These are phyloP conservation scores for Capronia coronata DNA, from an alignment of 2,329 filamentous ascomycete species.

Conservation along the genomic window DNA sequence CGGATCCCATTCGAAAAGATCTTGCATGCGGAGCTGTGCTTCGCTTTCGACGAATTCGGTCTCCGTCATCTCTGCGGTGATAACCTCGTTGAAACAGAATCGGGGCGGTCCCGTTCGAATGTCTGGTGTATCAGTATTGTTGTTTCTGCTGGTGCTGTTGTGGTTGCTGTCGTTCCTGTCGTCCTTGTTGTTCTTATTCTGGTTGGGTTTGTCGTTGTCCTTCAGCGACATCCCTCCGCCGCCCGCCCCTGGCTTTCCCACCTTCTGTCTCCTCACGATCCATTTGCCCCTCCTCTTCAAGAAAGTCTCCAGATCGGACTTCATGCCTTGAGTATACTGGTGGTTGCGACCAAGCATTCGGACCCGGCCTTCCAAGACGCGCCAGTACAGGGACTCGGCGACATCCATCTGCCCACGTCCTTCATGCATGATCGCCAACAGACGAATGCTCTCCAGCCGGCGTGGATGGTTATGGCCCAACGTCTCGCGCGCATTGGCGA, in stretches of 20 bases:
- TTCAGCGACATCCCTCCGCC: too few relatives aligned
- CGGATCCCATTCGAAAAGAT: constrained; percentile 22
- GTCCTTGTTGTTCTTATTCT: too few relatives aligned
- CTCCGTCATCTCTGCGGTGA: neutral
- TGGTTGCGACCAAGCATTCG: constrained; percentile 25
- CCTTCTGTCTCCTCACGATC: constrained; percentile 4
- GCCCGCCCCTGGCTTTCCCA: too few relatives aligned
- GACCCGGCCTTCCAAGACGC: constrained; percentile 22
- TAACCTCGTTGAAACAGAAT: neutral
- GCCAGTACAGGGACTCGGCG: constrained; percentile 21
- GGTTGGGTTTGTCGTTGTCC: too few relatives aligned
- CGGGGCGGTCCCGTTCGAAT: too few relatives aligned
- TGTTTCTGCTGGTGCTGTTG: too few relatives aligned
- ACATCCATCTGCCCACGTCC: constrained; percentile 4
- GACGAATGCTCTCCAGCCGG: constrained; percentile 19
- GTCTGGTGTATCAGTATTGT: too few relatives aligned
- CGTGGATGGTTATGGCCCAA: constrained; percentile 25
- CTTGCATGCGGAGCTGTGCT: constrained; percentile 16
- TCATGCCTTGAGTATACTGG: constrained; percentile 19
- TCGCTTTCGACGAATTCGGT: constrained; percentile 5
- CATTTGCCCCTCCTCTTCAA: constrained; percentile 20
- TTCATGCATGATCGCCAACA: constrained; percentile 16
- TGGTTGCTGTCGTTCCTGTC: too few relatives aligned
- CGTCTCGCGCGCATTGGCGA: constrained; percentile 21
- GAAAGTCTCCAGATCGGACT: constrained; percentile 13